Base-by-base conservation (phyloP, 345 rosid species). In the Eucalyptus brandiana region DNA sequence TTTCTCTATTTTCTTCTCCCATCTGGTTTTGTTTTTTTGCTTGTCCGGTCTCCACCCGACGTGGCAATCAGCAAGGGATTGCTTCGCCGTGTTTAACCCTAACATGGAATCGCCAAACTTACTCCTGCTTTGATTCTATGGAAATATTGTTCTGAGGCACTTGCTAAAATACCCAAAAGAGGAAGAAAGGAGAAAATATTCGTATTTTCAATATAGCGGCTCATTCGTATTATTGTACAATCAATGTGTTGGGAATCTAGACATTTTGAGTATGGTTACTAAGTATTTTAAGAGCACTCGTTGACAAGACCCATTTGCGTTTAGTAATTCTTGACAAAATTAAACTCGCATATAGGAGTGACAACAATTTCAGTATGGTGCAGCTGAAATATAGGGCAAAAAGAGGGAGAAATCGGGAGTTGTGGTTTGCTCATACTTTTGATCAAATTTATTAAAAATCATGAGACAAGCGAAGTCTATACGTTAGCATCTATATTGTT, bases 181-280 rank as follows among this genome's bases (percentile, higher is more conserved):
- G n/a, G 32, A 62, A 53, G 58, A 28, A 30, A 62, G 4, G 8
- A 24, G 9, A 62, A 62, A 60, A 60, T 28, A 13, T 62, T 6
- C 0, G 17, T 62, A 62, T 62, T 62, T 13, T 28, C 69, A 2
- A 60, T 60, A 26, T 60, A 6, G 8, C 0, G 2, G 1, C 0
- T 53, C 2, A 24, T 53, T 53, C 0, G 32, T 60, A 6, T 60
- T 28, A 60, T 26, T 28, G 16, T 60, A 60, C 0, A 1, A 3
- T 51, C 4, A 58, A 58, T 60, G 30, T 28, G n/a, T 60, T 12
- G n/a, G 15, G 67, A 60, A 26, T 60, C 16, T 28, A 60, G 30
- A 60, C 17, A 60, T 60, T 28, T 28, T 30, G 7, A 28, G 32
- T 13, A 28, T 62, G 32, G 16, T 28, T 62, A 28, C 8, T 28